Base-by-base conservation (phyloP, 2,329 filamentous ascomycete species). In the Drechslerella coelobrocha region DNA sequence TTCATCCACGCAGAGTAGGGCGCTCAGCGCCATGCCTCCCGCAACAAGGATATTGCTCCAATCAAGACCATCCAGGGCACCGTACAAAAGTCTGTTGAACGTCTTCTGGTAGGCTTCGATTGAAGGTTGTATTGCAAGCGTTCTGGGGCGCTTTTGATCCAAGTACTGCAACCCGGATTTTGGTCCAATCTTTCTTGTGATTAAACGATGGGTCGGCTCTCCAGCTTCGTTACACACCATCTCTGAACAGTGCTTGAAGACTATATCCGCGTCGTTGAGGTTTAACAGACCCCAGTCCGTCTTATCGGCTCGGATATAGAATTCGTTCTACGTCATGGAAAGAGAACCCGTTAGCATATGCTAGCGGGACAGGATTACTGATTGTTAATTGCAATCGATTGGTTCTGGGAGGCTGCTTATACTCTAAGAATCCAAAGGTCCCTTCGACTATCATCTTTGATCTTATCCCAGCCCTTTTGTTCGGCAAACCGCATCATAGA, bases 31-130 rank as follows among this genome's bases (percentile, higher is more conserved):
- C 57, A 77, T 73, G 2, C 76, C 76, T 7, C 76, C 76, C 17
- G 76, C 75, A 26, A 77, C 59, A 24, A 77, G 62, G 10, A 77
- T 66, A 31, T 77, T 74, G 31, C 57, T 71, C 76, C 76, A 77
- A 51, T 77, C 68, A 12, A 77, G 68, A 17, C 75, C 76, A 4
- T 73, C 41, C 7, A 77, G 59, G 17, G 74, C 65, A 26, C 74
- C 74, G 2, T 60, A 37, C 17, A 76, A 77, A 26, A 77, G 60
- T 14, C 73, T 71, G 21, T 76, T 57, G 39, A 77, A 77, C 3
- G 72, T 73, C 21, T 65, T 50, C 17, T 66, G 72, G 59, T 76
- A 76, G 10, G 54, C 51, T 6, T 66, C 61, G 5, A 63, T 73
- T 17, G 55, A 75, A 7, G 73, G 63, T 24, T 75, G 73, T 48